These are phyloP conservation scores for Neurospora sp. DNA, from an alignment of 495 filamentous ascomycete genomes.

Conservation along the genomic window DNA sequence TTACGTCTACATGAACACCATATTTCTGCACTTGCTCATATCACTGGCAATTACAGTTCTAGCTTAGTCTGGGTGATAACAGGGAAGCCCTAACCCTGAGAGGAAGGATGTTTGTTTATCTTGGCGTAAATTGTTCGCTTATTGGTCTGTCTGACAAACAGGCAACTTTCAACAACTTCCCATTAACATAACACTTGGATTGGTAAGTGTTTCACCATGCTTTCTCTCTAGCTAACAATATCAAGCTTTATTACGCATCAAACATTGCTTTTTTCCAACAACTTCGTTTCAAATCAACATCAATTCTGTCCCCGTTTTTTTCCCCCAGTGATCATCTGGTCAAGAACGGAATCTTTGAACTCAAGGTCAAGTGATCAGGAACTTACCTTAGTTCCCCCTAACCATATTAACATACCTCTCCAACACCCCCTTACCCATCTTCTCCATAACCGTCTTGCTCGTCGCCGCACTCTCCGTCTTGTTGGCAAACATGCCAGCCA, in stretches of 20 bases:
- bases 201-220: too few relatives aligned
- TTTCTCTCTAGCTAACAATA: neutral
- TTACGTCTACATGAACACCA: neutral
- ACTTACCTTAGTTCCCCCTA: neutral
- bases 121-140: neutral
- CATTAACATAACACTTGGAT: too few relatives aligned
- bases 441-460: neutral
- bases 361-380: too few relatives aligned
- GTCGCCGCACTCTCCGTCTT: neutral
- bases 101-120: neutral
- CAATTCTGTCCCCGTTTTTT: too few relatives aligned
- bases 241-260: neutral
- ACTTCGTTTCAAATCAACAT: too few relatives aligned
- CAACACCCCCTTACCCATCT: neutral
- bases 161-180: neutral
- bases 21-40: neutral
- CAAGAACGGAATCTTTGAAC: too few relatives aligned
- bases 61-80: neutral
- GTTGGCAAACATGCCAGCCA: neutral
- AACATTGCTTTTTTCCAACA: too few relatives aligned
- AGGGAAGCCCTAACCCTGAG: too few relatives aligned
- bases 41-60: neutral
- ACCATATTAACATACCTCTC: neutral
- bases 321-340: too few relatives aligned
- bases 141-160: neutral